Conservation (phyloP, 106 monocot genomes). For the Dendrobium catenatum region DNA sequence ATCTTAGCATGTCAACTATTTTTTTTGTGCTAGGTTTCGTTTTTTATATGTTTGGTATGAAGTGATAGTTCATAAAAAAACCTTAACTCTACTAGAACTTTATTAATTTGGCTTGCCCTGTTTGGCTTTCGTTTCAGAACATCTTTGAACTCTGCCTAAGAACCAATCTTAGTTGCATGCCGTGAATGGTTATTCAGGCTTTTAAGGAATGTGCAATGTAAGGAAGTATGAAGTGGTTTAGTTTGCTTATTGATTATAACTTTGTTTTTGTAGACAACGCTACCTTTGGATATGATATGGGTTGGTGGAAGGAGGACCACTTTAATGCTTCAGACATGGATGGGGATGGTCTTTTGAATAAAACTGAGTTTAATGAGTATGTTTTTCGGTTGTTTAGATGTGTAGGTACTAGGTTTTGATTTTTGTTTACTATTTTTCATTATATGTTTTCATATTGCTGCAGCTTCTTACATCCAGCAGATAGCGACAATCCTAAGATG, state of each 20-base stretch:
- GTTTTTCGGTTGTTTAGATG: conserved; percentile 2
- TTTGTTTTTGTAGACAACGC: conserved; percentile 11
- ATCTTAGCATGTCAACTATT: not conserved
- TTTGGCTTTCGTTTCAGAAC: not conserved
- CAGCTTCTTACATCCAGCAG: conserved; percentile 92
- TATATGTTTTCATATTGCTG: conserved; percentile 8
- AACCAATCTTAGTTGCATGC: not conserved
- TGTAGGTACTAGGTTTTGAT: not conserved
- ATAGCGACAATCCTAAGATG: conserved; percentile 64
- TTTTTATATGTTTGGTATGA: not conserved
- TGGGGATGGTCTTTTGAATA: conserved; percentile 73
- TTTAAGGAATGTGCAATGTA: not conserved
- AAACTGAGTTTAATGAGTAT: conserved; percentile 91
- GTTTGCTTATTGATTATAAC: not conserved
- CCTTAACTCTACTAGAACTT: not conserved
- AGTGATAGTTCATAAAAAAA: not conserved
- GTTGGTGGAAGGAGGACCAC: conserved; percentile 86
- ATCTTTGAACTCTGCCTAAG: not conserved
- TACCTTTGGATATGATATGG: conserved; percentile 27
- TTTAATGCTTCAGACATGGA: conserved; percentile 92
- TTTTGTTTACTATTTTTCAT: conserved; percentile 2
- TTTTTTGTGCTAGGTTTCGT: not conserved
- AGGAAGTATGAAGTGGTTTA: not conserved
- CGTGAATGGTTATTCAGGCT: not conserved
- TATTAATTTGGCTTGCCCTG: not conserved